Evolutionary conservation across 2,329 filamentous ascomycete species (phyloP).

Genomic region (Nigrospora oryzae): DNA sequence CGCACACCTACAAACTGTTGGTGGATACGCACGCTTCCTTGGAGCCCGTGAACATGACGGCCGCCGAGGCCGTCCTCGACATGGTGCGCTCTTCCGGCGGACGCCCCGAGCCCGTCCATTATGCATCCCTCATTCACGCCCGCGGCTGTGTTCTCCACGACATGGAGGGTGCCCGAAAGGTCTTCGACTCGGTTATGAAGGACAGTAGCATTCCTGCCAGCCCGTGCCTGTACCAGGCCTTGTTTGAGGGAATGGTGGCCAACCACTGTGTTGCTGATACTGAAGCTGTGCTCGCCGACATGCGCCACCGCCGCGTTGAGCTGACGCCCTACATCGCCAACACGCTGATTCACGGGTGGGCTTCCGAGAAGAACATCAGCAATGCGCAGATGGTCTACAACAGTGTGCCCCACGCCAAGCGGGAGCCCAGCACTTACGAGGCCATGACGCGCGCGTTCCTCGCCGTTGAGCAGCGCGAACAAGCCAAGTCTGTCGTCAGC

Average conservation of each 20-base stretch:
- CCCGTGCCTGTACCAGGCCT: constrained; percentile 85
- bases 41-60: constrained; percentile 80
- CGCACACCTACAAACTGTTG: constrained; percentile 95
- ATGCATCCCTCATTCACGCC: constrained; percentile 90
- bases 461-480: constrained; percentile 68
- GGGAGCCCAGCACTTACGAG: constrained; percentile 97
- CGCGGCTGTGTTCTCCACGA: constrained; percentile 92
- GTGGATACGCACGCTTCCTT: constrained; percentile 93
- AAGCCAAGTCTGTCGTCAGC: constrained; percentile 69
- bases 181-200: constrained; percentile 74
- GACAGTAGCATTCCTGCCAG: constrained; percentile 62
- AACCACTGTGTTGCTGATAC: constrained; percentile 79
- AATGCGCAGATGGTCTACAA: constrained; percentile 76
- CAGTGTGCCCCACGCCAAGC: constrained; percentile 65
- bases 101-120: constrained; percentile 84
- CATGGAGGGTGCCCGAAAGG: constrained; percentile 68
- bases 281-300: constrained; percentile 63
- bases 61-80: constrained; percentile 75
- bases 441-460: constrained; percentile 95
- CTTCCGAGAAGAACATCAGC: constrained; percentile 68
- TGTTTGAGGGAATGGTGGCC: constrained; percentile 96
- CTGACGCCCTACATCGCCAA: constrained; percentile 98
- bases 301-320: constrained; percentile 66
- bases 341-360: constrained; percentile 96
- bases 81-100: constrained; percentile 68